Conservation (phyloP, 805 yeast species). For the Clavispora carvajalis region DNA sequence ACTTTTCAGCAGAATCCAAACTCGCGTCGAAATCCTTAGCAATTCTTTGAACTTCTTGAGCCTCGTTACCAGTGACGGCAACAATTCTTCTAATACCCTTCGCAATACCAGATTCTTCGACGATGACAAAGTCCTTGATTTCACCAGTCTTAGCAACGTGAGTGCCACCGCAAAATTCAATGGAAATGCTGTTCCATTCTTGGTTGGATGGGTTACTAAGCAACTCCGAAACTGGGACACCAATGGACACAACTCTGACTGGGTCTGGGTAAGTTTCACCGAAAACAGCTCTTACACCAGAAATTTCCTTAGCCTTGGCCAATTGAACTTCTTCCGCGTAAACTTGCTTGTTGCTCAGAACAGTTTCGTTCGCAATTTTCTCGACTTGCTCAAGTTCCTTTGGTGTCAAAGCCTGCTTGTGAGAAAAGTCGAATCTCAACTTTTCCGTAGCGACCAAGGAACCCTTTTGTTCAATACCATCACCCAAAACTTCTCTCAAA, state of each 20-base stretch:
- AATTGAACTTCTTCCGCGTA: conserved; percentile 80
- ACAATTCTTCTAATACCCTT: conserved; percentile 98
- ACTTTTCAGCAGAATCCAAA: conserved; percentile 52
- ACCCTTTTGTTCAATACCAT: conserved; percentile 90
- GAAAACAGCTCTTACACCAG: conserved; percentile 93
- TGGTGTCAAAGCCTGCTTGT: conserved; percentile 75
- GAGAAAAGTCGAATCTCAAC: conserved; percentile 92
- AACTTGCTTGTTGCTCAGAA: conserved; percentile 66
- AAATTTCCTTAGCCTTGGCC: conserved; percentile 64
- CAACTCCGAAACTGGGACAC: conserved; percentile 81
- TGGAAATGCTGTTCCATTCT: conserved; percentile 73
- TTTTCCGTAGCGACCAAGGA: conserved; percentile 94
- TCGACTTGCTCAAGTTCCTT: conserved; percentile 75
- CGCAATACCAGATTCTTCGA: conserved; percentile 97
- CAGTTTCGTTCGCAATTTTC: conserved; percentile 61
- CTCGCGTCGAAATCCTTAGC: conserved; percentile 66
- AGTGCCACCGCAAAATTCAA: conserved; percentile 99
- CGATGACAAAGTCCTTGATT: conserved; percentile 80
- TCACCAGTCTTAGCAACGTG: conserved; percentile 92
- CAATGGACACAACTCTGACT: conserved; percentile 95
- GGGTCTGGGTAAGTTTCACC: conserved; percentile 99
- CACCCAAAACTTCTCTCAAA: conserved; percentile 79
- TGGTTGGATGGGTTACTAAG: conserved; percentile 62
- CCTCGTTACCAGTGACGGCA: conserved; percentile 90
- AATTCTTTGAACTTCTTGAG: conserved; percentile 81